Base-by-base conservation (phyloP, 352 stramenopile species). In the Phytophthora rubi region DNA sequence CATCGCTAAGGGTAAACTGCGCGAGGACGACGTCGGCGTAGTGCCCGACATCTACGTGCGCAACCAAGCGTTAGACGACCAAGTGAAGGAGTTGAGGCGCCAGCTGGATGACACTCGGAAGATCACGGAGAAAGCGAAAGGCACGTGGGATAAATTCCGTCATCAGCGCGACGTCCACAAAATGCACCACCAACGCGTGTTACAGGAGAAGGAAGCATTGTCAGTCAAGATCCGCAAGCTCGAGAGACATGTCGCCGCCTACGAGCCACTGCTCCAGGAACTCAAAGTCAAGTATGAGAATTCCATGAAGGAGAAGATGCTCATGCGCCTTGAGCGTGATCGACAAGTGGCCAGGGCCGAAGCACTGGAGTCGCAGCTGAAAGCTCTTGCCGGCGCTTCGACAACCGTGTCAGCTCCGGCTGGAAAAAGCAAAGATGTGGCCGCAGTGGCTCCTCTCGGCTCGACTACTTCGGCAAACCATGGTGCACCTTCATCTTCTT, bases 241-340 rank as follows among this genome's bases (percentile, higher is more conserved):
- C 21, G 92, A 97, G 59, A 90, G 95, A 42, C 93, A 98, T 65
- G 92, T 95, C 21, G 81, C 92, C 9, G 81, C 89, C 3, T 98
- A 98, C 66, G 96, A 98, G 73, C 95, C 94, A 33, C 76, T 97
- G 62, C 82, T 98, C 12, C 82, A 97, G 60, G 94, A 98, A 64
- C 80, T 98, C 32, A 96, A 97, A 65, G 70, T 79, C 58, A 98
- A 98, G 76, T 98, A 99, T 71, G 91, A 98, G 70, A 91, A 92
- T 52, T 93, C 92, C 6, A 98, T 98, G 89, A 99, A 98, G 73
- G 96, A 99, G 73, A 98, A 98, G 71, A 98, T 98, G 95, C 89
- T 99, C 32, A 97, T 98, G 87, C 89, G 92, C 6, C 89, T 99
- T 45, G 94, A 98, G 72, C 78, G 95, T 18, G 96, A 99, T 63